Evolutionary conservation across 2,329 filamentous ascomycete genomes (phyloP).

Genomic region (Coniochaeta sp.): DNA sequence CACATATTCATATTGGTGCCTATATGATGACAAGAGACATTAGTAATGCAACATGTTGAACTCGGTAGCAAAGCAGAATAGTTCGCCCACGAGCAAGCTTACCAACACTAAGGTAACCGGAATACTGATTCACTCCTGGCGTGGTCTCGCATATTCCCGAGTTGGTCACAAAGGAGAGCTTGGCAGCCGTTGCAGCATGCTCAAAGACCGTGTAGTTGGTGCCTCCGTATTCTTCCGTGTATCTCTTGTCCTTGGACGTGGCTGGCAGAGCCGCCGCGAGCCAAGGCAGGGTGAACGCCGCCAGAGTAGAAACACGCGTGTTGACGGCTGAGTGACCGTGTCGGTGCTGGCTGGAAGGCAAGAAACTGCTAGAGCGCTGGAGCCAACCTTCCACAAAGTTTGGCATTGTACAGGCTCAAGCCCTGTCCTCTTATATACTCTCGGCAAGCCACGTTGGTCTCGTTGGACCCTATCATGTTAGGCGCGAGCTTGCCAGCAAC

Average conservation of each 20-base stretch:
- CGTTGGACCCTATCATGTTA: not conserved
- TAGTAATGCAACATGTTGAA: constrained; percentile 6
- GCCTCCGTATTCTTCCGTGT: constrained; percentile 7
- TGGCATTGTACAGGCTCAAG: not conserved
- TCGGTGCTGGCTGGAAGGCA: not conserved
- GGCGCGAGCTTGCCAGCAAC: not conserved
- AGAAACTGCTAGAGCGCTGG: not conserved
- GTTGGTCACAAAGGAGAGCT: constrained; percentile 39
- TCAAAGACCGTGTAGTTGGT: constrained; percentile 36
- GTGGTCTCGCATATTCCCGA: constrained; percentile 44
- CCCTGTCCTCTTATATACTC: not conserved
- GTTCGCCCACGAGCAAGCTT: not conserved
- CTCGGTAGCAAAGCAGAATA: too few species aligned
- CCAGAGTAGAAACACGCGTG: not conserved
- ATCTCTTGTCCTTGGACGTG: constrained; percentile 3
- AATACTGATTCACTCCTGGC: constrained; percentile 39
- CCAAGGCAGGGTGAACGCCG: constrained; percentile 5
- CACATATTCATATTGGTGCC: constrained; percentile 31
- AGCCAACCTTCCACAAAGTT: not conserved
- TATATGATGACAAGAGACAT: not conserved
- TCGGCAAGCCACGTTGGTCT: not conserved
- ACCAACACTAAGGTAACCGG: constrained; percentile 41
- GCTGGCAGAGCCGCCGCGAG: constrained; percentile 4
- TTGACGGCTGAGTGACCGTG: not conserved
- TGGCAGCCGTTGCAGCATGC: constrained; percentile 35